Base-by-base conservation (phyloP, 768 basidiomycete genomes). In the Austroboletus eburneus region DNA sequence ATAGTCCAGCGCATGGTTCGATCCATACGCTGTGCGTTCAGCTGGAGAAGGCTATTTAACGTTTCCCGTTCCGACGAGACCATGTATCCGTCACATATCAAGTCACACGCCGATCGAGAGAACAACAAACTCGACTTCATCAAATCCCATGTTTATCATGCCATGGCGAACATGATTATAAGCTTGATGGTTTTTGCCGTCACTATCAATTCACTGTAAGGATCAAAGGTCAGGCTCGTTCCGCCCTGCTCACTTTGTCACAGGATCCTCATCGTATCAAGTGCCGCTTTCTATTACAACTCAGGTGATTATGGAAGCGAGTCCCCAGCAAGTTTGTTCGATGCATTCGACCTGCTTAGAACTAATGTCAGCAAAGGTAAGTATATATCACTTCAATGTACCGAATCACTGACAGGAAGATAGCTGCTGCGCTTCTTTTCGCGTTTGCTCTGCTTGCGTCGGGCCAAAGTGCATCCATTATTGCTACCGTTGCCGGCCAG, bases 401-500 rank as follows among this genome's bases (percentile, higher is more conserved):
- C 21, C 20, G 29, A 9, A 16, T 50, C 51, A 8, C 42, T 46
- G 30, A 52, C 42, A n/a, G 21, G 29, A 5, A 36, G 17, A 25
- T 48, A 89, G 90, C 77, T 33, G 84, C 90, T 8, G 93, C 87
- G 0, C 79, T 81, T n/a, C 68, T 96, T 33, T 97, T 96, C 57
- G 93, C 94, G 2, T 61, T 97, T 34, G 90, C 89, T 3, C 70
- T 97, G 13, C 76, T 97, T 12, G 81, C 84, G 27, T 74, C 91
- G 2, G 93, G 94, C 3, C 92, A 96, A 74, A 88, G 88, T 52
- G 88, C 94, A 0, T 87, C 86, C 8, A 77, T 96, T 41, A 85
- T 95, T 4, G 92, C 90, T 9, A 96, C 91, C 0, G 76, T 95
- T 12, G 85, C 90, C 1, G 92, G 92, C 0, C 93, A 96, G 66